Evolutionary conservation across 495 filamentous ascomycete species (phyloP).

Genomic region (Pyronema domesticum): DNA sequence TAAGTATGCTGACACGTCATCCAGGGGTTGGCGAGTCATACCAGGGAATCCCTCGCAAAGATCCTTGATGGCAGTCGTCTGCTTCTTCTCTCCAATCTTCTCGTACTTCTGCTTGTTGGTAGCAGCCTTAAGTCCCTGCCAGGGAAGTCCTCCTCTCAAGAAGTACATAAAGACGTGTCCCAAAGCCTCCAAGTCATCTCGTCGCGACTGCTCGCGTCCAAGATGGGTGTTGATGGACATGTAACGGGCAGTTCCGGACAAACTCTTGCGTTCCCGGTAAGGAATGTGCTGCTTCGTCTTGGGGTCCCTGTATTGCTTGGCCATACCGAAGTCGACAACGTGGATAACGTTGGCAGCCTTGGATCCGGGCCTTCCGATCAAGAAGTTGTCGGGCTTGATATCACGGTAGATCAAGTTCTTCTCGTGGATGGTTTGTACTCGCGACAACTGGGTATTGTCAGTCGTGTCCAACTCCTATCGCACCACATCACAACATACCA

Average conservation of each 20-base stretch:
- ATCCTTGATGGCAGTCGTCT: constrained; percentile 91
- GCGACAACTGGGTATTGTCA: constrained; percentile 48
- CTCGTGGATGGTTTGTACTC: constrained; percentile 98
- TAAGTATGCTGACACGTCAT: constrained; percentile 2
- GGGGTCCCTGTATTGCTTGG: constrained; percentile 96
- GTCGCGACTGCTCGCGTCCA: constrained; percentile 84
- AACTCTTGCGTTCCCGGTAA: constrained; percentile 90
- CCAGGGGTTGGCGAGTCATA: constrained; percentile 22
- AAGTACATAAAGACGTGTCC: constrained; percentile 99
- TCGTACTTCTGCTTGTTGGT: constrained; percentile 99
- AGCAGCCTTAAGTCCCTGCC: constrained; percentile 96
- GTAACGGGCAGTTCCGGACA: constrained; percentile 93
- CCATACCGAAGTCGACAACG: constrained; percentile 99
- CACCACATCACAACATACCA: constrained; percentile 41
- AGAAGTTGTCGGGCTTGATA: constrained; percentile 99
- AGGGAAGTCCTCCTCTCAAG: constrained; percentile 82
- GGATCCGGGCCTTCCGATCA: constrained; percentile 81
- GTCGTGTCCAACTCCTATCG: neutral
- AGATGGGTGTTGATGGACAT: constrained; percentile 99
- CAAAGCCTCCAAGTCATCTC: constrained; percentile 90
- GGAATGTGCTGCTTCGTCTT: constrained; percentile 99
- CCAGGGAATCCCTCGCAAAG: constrained; percentile 88
- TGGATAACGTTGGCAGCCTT: constrained; percentile 97
- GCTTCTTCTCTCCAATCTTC: constrained; percentile 99
- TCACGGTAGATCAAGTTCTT: constrained; percentile 99